These are phyloP conservation scores for Stylonectria norvegica DNA, from an alignment of 2,329 filamentous ascomycete species.

Conservation along the genomic window DNA sequence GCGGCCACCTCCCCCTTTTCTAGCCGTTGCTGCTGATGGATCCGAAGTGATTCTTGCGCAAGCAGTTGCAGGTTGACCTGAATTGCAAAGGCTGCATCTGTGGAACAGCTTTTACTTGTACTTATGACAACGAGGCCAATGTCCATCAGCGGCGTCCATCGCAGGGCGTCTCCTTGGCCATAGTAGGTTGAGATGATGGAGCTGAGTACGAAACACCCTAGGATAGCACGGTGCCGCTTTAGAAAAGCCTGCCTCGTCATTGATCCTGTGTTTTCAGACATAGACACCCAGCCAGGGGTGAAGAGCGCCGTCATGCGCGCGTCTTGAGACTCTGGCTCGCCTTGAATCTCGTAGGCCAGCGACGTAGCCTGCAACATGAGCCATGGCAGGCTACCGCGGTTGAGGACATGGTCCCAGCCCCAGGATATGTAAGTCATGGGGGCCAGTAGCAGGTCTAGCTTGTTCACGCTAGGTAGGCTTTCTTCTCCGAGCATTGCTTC, in stretches of 20 bases:
- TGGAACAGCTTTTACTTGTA: not conserved
- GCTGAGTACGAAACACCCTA: constrained; percentile 5
- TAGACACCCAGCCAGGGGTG: not conserved
- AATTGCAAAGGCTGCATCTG: not conserved
- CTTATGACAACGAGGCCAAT: not conserved
- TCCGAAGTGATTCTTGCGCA: not conserved
- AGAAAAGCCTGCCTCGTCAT: too few species aligned
- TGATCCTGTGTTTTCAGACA: too few species aligned
- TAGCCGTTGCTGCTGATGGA: not conserved
- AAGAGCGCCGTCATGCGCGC: not conserved
- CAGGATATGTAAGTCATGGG: constrained; percentile 4
- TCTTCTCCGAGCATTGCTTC: not conserved
- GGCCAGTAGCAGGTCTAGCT: constrained; percentile 1
- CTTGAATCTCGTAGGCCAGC: not conserved
- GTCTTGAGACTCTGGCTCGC: not conserved
- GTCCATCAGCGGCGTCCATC: constrained; percentile 5
- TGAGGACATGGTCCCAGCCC: constrained; percentile 5
- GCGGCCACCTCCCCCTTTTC: too few species aligned
- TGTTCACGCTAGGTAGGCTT: too few species aligned
- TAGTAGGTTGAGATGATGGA: constrained; percentile 2
- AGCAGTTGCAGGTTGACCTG: constrained; percentile 3
- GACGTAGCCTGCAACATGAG: constrained; percentile 5
- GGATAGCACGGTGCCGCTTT: constrained; percentile 3
- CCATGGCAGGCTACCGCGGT: not conserved
- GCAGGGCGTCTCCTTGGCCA: constrained; percentile 1